These are phyloP conservation scores for Chaetomium globosum DNA, from an alignment of 2,329 filamentous ascomycete genomes.

Conservation along the genomic window DNA sequence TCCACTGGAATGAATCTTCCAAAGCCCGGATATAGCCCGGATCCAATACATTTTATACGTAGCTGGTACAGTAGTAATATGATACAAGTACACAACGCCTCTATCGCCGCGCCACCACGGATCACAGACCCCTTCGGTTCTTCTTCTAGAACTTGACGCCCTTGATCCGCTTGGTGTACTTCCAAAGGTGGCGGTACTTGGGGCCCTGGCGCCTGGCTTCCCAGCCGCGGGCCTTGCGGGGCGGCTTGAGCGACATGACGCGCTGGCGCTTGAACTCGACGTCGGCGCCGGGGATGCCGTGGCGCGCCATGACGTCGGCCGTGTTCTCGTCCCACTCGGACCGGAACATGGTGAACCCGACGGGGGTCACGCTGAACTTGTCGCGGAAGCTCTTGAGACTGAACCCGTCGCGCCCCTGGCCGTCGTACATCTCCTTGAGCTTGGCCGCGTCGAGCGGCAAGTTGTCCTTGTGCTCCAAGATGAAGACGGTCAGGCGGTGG, in stretches of 20 bases:
- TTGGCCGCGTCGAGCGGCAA: constrained; percentile 59
- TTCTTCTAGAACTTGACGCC: constrained; percentile 30
- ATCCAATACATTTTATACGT: constrained; percentile 23
- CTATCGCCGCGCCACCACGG: not conserved
- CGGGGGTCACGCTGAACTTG: constrained; percentile 68
- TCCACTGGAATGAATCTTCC: no score
- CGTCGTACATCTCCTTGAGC: constrained; percentile 56
- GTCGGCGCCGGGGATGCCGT: constrained; percentile 73
- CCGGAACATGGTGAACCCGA: constrained; percentile 87
- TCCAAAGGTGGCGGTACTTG: constrained; percentile 67
- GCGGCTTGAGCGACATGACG: constrained; percentile 67
- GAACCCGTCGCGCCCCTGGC: constrained; percentile 64
- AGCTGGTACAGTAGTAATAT: constrained; percentile 32
- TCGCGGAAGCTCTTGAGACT: constrained; percentile 73
- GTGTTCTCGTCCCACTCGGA: constrained; percentile 87
- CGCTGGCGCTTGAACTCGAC: constrained; percentile 83
- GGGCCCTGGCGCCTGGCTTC: constrained; percentile 66
- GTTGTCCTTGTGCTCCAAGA: constrained; percentile 76
- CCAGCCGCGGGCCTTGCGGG: constrained; percentile 65
- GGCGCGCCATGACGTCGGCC: constrained; percentile 80
- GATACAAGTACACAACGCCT: constrained; percentile 28
- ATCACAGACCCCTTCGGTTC: not conserved
- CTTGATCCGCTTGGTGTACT: constrained; percentile 63
- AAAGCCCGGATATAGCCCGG: not conserved
- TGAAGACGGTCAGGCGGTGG: constrained; percentile 81